Conservation (phyloP, 129 eudicot species). For the Flaveria ramosissima region DNA sequence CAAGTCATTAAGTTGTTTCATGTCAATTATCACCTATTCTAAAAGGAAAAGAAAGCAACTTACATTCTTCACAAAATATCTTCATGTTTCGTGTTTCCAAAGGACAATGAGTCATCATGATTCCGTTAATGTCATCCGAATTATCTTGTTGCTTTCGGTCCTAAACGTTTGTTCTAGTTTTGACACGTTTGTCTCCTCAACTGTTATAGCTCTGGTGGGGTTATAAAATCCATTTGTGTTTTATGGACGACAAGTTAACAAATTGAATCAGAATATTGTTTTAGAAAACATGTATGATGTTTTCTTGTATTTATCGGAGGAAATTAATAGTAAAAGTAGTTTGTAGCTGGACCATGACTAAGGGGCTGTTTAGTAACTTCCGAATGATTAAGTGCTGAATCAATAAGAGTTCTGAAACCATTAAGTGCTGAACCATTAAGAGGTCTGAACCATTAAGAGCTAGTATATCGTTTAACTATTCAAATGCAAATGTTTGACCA, state of each 20-base stretch:
- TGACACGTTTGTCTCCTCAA: background rate
- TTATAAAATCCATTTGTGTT: too few species aligned
- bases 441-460: too few species aligned
- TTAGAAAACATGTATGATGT: background rate
- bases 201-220: too few species aligned
- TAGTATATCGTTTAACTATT: too few species aligned
- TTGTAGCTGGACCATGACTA: background rate
- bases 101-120: slow-evolving; percentile 25
- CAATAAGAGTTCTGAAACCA: too few species aligned
- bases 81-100: slow-evolving; percentile 19
- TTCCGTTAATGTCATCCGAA: slow-evolving; percentile 18
- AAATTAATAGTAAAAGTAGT: background rate
- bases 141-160: slow-evolving; percentile 16
- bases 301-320: background rate
- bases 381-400: too few species aligned
- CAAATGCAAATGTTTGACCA: too few species aligned
- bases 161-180: background rate
- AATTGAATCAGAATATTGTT: background rate
- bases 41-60: slow-evolving; percentile 13
- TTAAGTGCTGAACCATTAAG: too few species aligned
- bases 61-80: slow-evolving; percentile 22
- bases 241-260: background rate
- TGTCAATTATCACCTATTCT: slow-evolving; percentile 17
- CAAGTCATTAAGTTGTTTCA: background rate
- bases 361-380: too few species aligned